Evolutionary conservation across 2,329 filamentous ascomycete species (phyloP), one percentile per base, ranked within the genome.

Genomic region (Canariomyces notabilis): DNA sequence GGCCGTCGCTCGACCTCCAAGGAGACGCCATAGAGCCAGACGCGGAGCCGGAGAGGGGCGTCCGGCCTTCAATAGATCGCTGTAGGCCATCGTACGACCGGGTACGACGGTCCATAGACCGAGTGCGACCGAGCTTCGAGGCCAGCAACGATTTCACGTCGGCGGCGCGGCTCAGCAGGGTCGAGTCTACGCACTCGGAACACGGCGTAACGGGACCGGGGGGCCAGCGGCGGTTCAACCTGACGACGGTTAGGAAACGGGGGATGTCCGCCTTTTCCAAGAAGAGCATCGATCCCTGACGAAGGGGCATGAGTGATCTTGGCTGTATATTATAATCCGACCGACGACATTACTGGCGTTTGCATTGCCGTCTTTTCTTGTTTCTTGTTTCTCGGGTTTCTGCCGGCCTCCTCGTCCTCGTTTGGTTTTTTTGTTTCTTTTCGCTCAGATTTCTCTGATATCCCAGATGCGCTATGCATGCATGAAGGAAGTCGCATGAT

Each of bases 141-240:
- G 82, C 81, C 31, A 93, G 84, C 64, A 86, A 82, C 59, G 93
- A 97, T 59, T 95, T 96, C 61, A 95, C 91, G 0, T 90, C 87
- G 21, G 90, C 90, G 12, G 89, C 89, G 31, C 82, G 91, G 62
- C 70, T 98, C 55, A 84, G 83, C 38, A 79, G 89, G 52, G 80
- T 95, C 55, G 93, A 96, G 70, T 90, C 86, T 19, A 80, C 75
- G 40, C 77, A 80, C 44, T 82, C 76, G 49, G 63, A 50, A 18
- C 56, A 58, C n/a, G n/a, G n/a, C n/a, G n/a, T n/a, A n/a, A n/a
- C n/a, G 39, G 46, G 35, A 1, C 35, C 42, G 8, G 45, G 53
- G n/a, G 38, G 54, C 12, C 57, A 57, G 40, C 49, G 57, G 33
- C 40, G 59, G 37, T 60, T 61, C 37, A 59, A 59, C 33, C 44